Evolutionary conservation across 495 filamentous ascomycete species (phyloP), one percentile per base, ranked within the genome.

Genomic region (Astrothelium macrocarpum): DNA sequence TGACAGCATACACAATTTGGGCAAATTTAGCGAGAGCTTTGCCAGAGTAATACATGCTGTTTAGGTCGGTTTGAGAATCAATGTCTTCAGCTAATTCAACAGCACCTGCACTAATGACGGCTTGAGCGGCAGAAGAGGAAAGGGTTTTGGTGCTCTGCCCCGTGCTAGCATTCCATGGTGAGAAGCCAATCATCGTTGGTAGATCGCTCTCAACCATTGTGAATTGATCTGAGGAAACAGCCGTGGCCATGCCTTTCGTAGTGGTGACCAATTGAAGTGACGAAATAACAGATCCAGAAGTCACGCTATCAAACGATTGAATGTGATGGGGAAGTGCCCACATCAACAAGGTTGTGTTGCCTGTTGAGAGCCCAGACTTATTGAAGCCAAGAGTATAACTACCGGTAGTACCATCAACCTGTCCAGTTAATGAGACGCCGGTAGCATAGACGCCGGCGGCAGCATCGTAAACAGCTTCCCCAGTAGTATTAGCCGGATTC

Each of bases 1-100:
- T 79, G 26, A 89, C 77, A 0, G 85, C 84, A 71, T 89, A 87
- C 45, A 89, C 53, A 20, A 68, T 71, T 46, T 62, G 65, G 23
- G 71, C 66, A 61, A 70, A 66, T 53, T 68, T 68, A 23, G 70
- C 65, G 14, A 62, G 61, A 71, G 82, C 85, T 79, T 98, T 98
- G 66, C 93, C 93, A 66, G 87, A 87, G 71, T 89, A 98, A 75
- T 98, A 98, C 88, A 97, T 95, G 66, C 88, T 95, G 71, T 95
- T 82, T 34, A 91, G 79, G 64, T 94, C 82, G 3, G 84, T 85
- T 71, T 95, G 87, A 4, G 73, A 71, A 26, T 76, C 70, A 59
- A 96, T 87, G 68, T 92, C 81, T 71, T 95, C 84, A 10, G 80
- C 74, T 0, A 95, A 73, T 73, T 98, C 94, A 12, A 78, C 77